Evolutionary conservation across 2,329 filamentous ascomycete species (phyloP).

Genomic region (Fusarium tuaranense): DNA sequence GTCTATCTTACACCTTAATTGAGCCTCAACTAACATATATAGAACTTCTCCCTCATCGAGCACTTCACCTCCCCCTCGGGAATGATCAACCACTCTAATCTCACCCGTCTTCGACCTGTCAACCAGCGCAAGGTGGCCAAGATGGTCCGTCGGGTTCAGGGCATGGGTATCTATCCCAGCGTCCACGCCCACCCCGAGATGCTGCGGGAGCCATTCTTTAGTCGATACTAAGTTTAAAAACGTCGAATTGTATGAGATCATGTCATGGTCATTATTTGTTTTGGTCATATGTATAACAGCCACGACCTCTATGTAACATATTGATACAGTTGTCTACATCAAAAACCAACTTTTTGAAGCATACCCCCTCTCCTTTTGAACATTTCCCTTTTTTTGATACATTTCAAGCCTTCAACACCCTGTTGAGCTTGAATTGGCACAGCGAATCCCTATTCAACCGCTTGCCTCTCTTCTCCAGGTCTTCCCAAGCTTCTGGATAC

Average conservation of each 20-base stretch:
- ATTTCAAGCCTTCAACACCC: conserved; percentile 61
- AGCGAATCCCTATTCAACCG: conserved; percentile 58
- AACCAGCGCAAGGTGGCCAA: conserved; percentile 96
- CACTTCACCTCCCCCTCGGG: conserved; percentile 90
- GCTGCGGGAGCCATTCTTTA: conserved; percentile 60
- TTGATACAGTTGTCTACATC: conserved; percentile 49
- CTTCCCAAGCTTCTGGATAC: conserved; percentile 77
- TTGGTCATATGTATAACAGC: conserved; percentile 52
- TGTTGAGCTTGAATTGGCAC: conserved; percentile 62
- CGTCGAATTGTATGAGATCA: conserved; percentile 28
- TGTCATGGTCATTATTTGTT: conserved; percentile 43
- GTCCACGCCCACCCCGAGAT: conserved; percentile 91
- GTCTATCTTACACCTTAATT: not conserved
- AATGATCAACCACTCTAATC: conserved; percentile 80
- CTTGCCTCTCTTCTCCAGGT: conserved; percentile 68
- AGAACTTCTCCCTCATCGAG: conserved; percentile 94
- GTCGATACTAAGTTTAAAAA: conserved; percentile 19
- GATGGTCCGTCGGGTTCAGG: conserved; percentile 88
- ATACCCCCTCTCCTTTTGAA: not conserved
- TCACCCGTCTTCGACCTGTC: conserved; percentile 84
- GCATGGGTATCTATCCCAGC: conserved; percentile 91
- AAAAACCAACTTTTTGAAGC: conserved; percentile 19
- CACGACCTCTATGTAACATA: conserved; percentile 48
- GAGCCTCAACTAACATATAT: conserved; percentile 6
- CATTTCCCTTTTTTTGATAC: conserved; percentile 41